A percentile compares a stretch with the other conserved stretches of the same genome.
Conservation (phyloP, 805 yeast genomes). For the Phaffomyces thermotolerans region DNA sequence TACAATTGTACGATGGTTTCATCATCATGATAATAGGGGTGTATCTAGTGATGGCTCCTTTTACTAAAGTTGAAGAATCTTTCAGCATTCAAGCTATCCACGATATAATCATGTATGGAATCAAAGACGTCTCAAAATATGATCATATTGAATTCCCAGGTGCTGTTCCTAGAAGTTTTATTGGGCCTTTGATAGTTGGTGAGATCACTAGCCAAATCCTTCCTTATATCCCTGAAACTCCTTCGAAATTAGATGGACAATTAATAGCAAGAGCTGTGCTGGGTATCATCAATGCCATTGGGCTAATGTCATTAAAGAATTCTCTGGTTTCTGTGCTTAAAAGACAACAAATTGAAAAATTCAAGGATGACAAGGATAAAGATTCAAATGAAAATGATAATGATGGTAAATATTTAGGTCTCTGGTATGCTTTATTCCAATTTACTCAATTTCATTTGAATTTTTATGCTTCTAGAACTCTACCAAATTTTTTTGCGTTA, state of each 20-base stretch:
- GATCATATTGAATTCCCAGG: slow-evolving; percentile 85
- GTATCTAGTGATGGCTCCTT: slow-evolving; percentile 60
- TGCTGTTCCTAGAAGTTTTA: slow-evolving; percentile 78
- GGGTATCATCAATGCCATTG: slow-evolving; percentile 53
- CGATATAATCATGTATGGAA: slow-evolving; percentile 65
- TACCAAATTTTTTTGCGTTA: slow-evolving; percentile 76
- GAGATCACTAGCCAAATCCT: slow-evolving; percentile 34
- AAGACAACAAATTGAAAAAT: neutral
- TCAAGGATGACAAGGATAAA: slow-evolving; percentile 12
- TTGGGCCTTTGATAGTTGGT: slow-evolving; percentile 59
- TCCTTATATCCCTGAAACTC: slow-evolving; percentile 9
- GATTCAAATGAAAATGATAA: neutral
- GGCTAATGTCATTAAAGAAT: slow-evolving; percentile 43
- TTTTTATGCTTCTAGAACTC: slow-evolving; percentile 74
- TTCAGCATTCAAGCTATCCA: slow-evolving; percentile 86
- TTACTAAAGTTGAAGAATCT: slow-evolving; percentile 90
- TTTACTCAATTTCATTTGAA: slow-evolving; percentile 71
- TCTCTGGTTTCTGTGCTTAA: slow-evolving; percentile 21
- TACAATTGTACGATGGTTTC: neutral
- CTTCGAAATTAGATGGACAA: slow-evolving; percentile 45
- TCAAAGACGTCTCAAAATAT: slow-evolving; percentile 33
- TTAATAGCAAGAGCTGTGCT: slow-evolving; percentile 48
- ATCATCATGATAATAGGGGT: slow-evolving; percentile 26
- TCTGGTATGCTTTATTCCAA: slow-evolving; percentile 55
- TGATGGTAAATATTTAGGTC: slow-evolving; percentile 28